Percentiles rank a stretch among this genome's conserved stretches.
These are phyloP conservation scores for Tulasnella sp. DNA, from an alignment of 768 basidiomycete species.

Conservation along the genomic window DNA sequence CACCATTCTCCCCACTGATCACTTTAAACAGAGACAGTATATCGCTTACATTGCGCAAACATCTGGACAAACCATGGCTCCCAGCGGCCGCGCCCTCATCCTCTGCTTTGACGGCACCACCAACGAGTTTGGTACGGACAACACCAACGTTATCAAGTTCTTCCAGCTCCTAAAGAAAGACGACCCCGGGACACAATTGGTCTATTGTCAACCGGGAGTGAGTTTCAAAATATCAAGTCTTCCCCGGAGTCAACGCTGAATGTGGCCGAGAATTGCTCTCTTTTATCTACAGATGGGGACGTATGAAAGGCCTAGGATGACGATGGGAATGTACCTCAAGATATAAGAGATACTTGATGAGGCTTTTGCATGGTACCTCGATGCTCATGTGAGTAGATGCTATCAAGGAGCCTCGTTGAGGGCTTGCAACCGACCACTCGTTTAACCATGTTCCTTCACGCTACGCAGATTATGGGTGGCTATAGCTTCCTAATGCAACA, in stretches of 20 bases:
- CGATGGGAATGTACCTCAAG: neutral
- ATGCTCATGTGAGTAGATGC: conserved; percentile 13
- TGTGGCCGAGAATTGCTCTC: neutral
- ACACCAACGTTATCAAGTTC: conserved; percentile 23
- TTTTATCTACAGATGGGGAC: neutral
- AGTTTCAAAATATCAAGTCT: too few species aligned
- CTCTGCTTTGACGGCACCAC: conserved; percentile 20
- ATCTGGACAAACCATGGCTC: too few species aligned
- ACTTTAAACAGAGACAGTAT: too few species aligned
- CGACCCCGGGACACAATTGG: conserved; percentile 22
- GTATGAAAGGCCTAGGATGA: conserved; percentile 8
- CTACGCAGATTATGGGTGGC: conserved; percentile 20
- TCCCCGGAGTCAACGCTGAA: too few species aligned
- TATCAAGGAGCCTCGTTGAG: neutral
- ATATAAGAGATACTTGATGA: conserved; percentile 13
- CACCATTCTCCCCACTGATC: too few species aligned
- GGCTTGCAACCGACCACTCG: neutral
- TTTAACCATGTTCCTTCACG: neutral
- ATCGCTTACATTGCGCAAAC: too few species aligned
- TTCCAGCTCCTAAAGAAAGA: conserved; percentile 27
- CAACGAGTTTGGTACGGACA: conserved; percentile 10
- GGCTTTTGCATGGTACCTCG: conserved; percentile 19
- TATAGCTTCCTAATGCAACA: conserved; percentile 19
- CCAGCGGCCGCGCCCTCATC: conserved; percentile 16
- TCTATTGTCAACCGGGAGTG: conserved; percentile 20